phyloP scores from a whole-genome alignment of 768 basidiomycete genomes.

The Mycena rosella region DNA sequence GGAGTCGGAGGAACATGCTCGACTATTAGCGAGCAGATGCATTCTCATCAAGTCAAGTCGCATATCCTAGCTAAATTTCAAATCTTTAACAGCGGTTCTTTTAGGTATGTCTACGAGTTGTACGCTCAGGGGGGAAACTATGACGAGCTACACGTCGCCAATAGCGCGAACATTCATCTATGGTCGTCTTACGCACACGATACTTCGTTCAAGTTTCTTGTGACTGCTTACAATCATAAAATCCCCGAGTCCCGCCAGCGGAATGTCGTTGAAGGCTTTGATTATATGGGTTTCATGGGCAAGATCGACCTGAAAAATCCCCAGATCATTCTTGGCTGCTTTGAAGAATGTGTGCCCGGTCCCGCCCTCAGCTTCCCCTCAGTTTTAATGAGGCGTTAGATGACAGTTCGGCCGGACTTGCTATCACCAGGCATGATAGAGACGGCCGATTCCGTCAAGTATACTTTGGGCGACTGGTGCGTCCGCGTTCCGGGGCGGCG shows the following conservation, averaged over 20 bases:
- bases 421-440: slow-evolving; percentile 64
- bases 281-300: slow-evolving; percentile 87
- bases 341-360: slow-evolving; percentile 84
- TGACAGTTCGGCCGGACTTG: slow-evolving; percentile 59
- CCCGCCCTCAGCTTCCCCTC: slow-evolving; percentile 38
- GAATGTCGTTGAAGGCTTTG: slow-evolving; percentile 81
- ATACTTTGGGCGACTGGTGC: slow-evolving; percentile 91
- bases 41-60: slow-evolving; percentile 80
- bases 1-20: slow-evolving; percentile 78
- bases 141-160: slow-evolving; percentile 73
- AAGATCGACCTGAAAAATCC: slow-evolving; percentile 86
- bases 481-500: slow-evolving; percentile 40
- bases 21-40: slow-evolving; percentile 79
- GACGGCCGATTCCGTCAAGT: slow-evolving; percentile 78
- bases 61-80: slow-evolving; percentile 7
- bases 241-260: slow-evolving; percentile 76
- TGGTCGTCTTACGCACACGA: slow-evolving; percentile 74
- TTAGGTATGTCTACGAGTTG: slow-evolving; percentile 82
- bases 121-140: slow-evolving; percentile 81
- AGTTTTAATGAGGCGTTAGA: slow-evolving; percentile 51
- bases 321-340: slow-evolving; percentile 77
- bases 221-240: slow-evolving; percentile 81
- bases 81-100: slow-evolving; percentile 18
- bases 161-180: slow-evolving; percentile 54
- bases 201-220: slow-evolving; percentile 85